phyloP scores from a whole-genome alignment of 306 rosid species.

The Pyrus betulifolia region DNA sequence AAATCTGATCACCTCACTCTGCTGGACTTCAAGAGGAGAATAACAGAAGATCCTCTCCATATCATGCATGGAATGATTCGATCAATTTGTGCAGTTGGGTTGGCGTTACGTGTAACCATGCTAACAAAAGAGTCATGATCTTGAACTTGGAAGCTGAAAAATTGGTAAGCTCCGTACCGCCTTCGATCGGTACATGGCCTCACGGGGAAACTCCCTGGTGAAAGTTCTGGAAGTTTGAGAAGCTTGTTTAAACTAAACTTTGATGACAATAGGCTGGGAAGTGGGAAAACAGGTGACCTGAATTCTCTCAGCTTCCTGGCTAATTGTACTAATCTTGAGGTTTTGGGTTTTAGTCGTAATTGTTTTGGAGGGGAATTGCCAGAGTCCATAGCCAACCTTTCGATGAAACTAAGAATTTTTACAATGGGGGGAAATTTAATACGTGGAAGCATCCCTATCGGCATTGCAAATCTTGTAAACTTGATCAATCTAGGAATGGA shows the following conservation, averaged over 20 bases:
- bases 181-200: background rate
- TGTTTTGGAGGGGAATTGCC: conserved; percentile 11
- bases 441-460: conserved; percentile 20
- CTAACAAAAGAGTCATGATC: too few relatives aligned
- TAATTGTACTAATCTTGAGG: conserved; percentile 26
- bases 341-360: background rate
- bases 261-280: conserved; percentile 26
- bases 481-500: conserved; percentile 5
- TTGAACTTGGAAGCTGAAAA: too few relatives aligned
- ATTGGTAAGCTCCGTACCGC: too few relatives aligned
- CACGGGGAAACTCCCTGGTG: conserved; percentile 24
- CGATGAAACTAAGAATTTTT: background rate
- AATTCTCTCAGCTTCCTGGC: conserved; percentile 12
- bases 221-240: conserved; percentile 26
- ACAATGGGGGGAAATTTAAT: conserved; percentile 12
- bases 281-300: conserved; percentile 15
- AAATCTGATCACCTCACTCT: too few relatives aligned
- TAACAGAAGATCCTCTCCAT: too few relatives aligned
- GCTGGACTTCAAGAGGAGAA: too few relatives aligned
- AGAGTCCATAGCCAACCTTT: conserved; percentile 15
- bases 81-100: too few relatives aligned
- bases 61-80: too few relatives aligned
- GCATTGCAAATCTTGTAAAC: conserved; percentile 23
- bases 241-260: conserved; percentile 21
- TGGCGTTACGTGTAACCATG: too few relatives aligned